Conservation (phyloP, 2,329 filamentous ascomycete genomes). For the Pseudogymnoascus sp. region DNA sequence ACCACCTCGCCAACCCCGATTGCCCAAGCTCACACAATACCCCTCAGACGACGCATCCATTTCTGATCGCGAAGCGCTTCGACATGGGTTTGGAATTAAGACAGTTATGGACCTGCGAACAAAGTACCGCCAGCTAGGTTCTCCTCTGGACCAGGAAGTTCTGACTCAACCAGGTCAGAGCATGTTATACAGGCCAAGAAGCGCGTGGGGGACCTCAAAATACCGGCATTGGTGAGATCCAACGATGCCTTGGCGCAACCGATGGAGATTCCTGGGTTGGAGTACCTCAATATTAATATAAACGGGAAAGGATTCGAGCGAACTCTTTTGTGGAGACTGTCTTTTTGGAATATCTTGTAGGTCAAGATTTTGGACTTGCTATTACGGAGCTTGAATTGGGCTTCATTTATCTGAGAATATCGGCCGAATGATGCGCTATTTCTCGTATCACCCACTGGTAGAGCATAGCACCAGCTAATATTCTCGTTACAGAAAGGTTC, state of each 20-base stretch:
- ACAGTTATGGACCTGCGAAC: slow-evolving; percentile 75
- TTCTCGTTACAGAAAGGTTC: slow-evolving; percentile 40
- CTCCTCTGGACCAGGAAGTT: not conserved
- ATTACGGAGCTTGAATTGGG: not conserved
- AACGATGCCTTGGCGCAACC: slow-evolving; percentile 46
- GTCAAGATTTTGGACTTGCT: slow-evolving; percentile 15
- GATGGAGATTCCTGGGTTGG: slow-evolving; percentile 53
- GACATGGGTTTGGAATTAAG: slow-evolving; percentile 52
- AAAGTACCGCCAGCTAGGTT: slow-evolving; percentile 39
- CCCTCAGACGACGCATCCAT: slow-evolving; percentile 60
- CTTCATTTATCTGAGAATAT: not conserved
- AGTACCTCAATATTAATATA: slow-evolving; percentile 61
- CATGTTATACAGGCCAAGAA: slow-evolving; percentile 61
- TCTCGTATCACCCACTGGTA: not conserved
- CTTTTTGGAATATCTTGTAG: slow-evolving; percentile 58
- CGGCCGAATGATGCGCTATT: not conserved
- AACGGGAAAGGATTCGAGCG: slow-evolving; percentile 63
- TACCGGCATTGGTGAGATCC: slow-evolving; percentile 37
- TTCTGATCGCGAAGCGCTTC: slow-evolving; percentile 52
- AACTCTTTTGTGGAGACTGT: slow-evolving; percentile 57
- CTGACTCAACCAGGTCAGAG: slow-evolving; percentile 49
- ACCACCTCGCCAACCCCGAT: not conserved
- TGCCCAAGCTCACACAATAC: not conserved
- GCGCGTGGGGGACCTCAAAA: slow-evolving; percentile 39
- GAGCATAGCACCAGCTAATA: not conserved